Percentiles rank a stretch among this genome's conserved stretches.
Conservation (phyloP, 768 basidiomycete species). For the Termitomyces sp. region DNA sequence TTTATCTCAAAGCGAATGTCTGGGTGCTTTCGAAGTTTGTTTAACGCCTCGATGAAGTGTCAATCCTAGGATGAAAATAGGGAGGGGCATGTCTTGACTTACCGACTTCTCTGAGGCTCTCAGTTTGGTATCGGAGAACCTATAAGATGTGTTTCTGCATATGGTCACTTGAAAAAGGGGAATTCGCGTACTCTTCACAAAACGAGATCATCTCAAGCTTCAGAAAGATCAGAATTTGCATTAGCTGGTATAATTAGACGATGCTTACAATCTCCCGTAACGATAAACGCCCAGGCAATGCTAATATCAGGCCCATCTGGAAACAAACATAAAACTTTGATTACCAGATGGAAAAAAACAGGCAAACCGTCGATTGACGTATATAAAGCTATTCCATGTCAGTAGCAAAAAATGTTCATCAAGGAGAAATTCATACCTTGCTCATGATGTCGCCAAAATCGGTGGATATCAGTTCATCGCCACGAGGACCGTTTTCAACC, state of each 20-base stretch:
- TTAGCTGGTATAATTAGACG: constrained; percentile 2
- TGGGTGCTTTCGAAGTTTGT: constrained; percentile 62
- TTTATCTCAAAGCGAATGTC: constrained; percentile 78
- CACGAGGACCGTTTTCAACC: constrained; percentile 38
- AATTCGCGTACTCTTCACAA: constrained; percentile 57
- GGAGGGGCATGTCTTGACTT: neutral
- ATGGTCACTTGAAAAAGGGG: neutral
- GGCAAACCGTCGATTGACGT: constrained; percentile 54
- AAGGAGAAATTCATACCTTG: constrained; percentile 44
- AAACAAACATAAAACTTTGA: neutral
- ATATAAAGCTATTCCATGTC: constrained; percentile 61
- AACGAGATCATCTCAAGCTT: constrained; percentile 62
- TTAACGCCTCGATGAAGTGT: constrained; percentile 38
- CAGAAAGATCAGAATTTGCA: constrained; percentile 1
- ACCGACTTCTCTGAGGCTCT: constrained; percentile 76
- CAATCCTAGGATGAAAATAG: neutral
- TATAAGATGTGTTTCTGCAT: constrained; percentile 22
- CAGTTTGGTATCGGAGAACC: constrained; percentile 64
- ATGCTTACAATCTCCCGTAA: constrained; percentile 65
- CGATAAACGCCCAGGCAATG: constrained; percentile 47
- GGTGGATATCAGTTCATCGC: constrained; percentile 49
- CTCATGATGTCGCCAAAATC: constrained; percentile 86
- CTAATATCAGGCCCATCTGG: constrained; percentile 67
- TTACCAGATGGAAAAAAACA: constrained; percentile 10
- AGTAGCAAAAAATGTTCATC: neutral